Base-by-base conservation (phyloP, 305 asterid species). In the Nicotiana rustica region DNA sequence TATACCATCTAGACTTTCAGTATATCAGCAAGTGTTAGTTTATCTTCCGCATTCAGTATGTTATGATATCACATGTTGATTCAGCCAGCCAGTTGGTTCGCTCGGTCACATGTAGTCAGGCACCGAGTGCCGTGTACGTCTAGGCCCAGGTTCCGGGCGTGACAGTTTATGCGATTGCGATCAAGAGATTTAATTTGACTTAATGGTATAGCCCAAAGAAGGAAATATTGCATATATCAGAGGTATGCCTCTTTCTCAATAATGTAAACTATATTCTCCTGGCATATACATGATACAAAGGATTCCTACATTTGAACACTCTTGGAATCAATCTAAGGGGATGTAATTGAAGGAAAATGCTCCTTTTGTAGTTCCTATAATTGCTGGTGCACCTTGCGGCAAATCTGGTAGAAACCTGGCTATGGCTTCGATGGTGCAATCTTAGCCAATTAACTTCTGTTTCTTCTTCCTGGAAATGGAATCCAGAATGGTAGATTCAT, bases 391-490 rank as follows among this genome's bases (percentile, higher is more conserved):
- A 59, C 14, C 79, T 41, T 5, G 35, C 56, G 21, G 79, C 14
- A 2, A 0, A 21, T 71, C 79, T 19, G 21, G 21, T 47, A 47
- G 61, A 71, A n/a, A 21, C 60, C 61, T 10, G 35, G 21, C 6
- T 47, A 0, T 0, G 62, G 13, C 29, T 71, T 71, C 44, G 15
- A 49, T 0, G 62, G 21, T 10, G 4, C 57, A 13, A 18, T 14
- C n/a, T 83, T 80, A 92, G 31, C 80, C 86, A 35, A 86, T 76
- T 73, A 78, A 62, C 25, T 83, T 94, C 82, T 93, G 97, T 75
- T 92, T 95, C 62, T 89, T 87, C 88, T 87, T 92, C 89, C 91
- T 92, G 41, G 92, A 35, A 82, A 88, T 89, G 35, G 90, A 25
- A 17, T 82, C 88, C 82, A 70, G 83, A 66, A 33, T 85, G 81